Base-by-base conservation (phyloP, 176 grass and related monocot species). In the Oryza longistaminata region DNA sequence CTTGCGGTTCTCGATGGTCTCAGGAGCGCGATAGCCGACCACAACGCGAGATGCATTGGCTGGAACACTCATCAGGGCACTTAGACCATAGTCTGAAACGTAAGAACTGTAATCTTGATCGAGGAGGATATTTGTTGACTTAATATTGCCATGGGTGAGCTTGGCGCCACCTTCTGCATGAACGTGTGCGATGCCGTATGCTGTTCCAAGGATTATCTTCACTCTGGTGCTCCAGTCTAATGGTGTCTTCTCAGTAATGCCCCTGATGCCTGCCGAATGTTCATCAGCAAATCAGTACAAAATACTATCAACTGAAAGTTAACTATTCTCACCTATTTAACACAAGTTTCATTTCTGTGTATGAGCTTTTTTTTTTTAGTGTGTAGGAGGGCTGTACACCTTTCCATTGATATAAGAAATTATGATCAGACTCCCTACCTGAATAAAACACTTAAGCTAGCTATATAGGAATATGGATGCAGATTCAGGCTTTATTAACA, bases 111-210 rank as follows among this genome's bases (percentile, higher is more conserved):
- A 86, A 40, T 94, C 91, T 71, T 92, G 86, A 53, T 87, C 77
- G 39, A 96, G 83, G 49, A 98, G 91, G 66, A 98, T 87, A 2
- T 98, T 98, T 14, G 93, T 85, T 26, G 96, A 95, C 82, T 98
- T 98, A 50, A 98, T 92, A 75, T 98, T 95, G 83, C 93, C 96
- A 64, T 98, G 96, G 72, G 85, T 77, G 39, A 98, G 85, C 88
- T 95, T 98, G 9, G 81, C 19, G 3, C 96, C 88, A 6, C 91
- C 91, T 94, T 93, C 91, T 66, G 91, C 75, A 10, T 98, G 96
- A 46, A 96, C 92, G 53, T 94, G 89, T 0, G 86, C 74, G 2
- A 98, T 86, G 82, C 89, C 89, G 25, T 98, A 85, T 58, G 96
- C 96, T 84, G 91, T 90, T 61, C 88, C 84, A 13, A 98, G 86